Percentiles rank a stretch among this genome's conserved stretches.
Evolutionary conservation across 1,284 basidiomycete genomes (phyloP).

Genomic region (Pseudozyma sp.): DNA sequence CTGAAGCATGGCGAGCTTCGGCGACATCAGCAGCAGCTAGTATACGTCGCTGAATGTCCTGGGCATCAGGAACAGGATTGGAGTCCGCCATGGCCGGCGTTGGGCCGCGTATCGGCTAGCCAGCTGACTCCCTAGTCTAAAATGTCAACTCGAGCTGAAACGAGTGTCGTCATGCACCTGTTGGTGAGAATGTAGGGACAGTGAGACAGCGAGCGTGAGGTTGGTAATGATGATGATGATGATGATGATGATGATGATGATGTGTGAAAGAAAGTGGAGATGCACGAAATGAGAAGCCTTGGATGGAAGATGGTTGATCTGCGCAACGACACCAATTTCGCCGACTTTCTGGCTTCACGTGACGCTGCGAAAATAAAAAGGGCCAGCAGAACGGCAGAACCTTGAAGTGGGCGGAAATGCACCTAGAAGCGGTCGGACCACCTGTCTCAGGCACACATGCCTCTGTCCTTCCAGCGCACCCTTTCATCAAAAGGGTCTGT

Average conservation of each 20-base stretch:
- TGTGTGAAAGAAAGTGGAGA: constrained; percentile 1
- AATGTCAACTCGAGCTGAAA: background rate
- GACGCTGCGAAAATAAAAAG: constrained; percentile 14
- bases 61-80: constrained; percentile 37
- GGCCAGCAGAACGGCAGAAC: constrained; percentile 17
- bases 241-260: constrained; percentile 15
- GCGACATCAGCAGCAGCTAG: constrained; percentile 34
- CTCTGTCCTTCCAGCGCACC: constrained; percentile 14
- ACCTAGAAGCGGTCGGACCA: constrained; percentile 34
- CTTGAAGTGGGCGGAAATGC: constrained; percentile 8
- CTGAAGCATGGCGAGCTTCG: constrained; percentile 14
- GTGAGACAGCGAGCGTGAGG: background rate
- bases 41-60: constrained; percentile 38
- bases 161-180: constrained; percentile 16
- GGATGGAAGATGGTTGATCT: constrained; percentile 15
- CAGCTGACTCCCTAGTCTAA: constrained; percentile 4
- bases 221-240: background rate
- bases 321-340: constrained; percentile 22
- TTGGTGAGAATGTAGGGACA: constrained; percentile 5
- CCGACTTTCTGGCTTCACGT: constrained; percentile 38
- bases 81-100: constrained; percentile 40
- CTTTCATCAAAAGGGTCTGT: background rate
- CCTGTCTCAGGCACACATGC: background rate
- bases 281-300: background rate
- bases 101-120: constrained; percentile 14